A percentile compares a stretch with the other conserved stretches of the same genome.
Conservation (phyloP, 1,284 basidiomycete species). For the Blastosporella zonata region DNA sequence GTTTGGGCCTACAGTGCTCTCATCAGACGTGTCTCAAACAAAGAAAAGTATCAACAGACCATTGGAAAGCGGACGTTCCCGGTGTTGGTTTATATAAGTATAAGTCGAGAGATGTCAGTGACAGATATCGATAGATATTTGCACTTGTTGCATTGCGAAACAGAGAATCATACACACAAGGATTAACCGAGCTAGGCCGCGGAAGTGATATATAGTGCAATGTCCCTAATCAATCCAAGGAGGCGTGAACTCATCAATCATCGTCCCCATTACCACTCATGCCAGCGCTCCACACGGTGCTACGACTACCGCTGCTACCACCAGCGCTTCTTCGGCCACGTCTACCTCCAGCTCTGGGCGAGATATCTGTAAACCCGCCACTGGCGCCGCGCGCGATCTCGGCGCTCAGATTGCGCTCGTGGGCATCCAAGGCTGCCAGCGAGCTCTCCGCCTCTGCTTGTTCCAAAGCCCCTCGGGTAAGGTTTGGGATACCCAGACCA, state of each 20-base stretch:
- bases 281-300: constrained; percentile 82
- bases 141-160: not conserved
- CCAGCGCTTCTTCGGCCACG: constrained; percentile 55
- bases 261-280: constrained; percentile 62
- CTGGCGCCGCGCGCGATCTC: constrained; percentile 72
- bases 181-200: no score
- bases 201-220: no score
- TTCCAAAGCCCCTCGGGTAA: constrained; percentile 73
- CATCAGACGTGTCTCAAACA: not conserved
- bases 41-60: constrained; percentile 5
- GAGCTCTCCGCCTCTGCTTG: constrained; percentile 73
- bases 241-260: constrained; percentile 20
- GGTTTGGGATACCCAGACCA: constrained; percentile 43
- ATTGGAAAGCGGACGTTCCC: not conserved
- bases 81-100: not conserved
- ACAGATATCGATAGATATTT: not conserved
- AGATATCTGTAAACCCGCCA: constrained; percentile 77
- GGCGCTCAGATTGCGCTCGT: constrained; percentile 66
- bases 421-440: constrained; percentile 70
- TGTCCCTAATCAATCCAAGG: not conserved
- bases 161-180: no score
- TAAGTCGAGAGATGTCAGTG: not conserved
- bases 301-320: constrained; percentile 64
- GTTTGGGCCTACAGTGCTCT: not conserved
- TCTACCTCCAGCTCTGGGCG: constrained; percentile 46